These are phyloP conservation scores for Scenedesmus sp. DNA, from an alignment of 163 green algal genomes.

Conservation along the genomic window DNA sequence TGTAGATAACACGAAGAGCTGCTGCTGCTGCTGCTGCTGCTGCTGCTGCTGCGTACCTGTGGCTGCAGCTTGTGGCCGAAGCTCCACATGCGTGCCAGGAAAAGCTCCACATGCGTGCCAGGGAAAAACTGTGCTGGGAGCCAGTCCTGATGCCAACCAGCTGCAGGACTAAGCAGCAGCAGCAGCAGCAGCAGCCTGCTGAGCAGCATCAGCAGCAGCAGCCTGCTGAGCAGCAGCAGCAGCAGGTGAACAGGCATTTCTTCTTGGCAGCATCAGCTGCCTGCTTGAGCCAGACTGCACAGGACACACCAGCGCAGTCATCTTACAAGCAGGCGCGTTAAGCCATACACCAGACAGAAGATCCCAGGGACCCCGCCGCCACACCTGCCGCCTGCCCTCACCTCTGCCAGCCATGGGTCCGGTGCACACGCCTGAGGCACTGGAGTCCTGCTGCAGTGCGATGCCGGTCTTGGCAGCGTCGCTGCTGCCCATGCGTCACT, in stretches of 20 bases:
- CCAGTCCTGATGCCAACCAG: slow-evolving; percentile 20
- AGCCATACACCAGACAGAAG: too few species aligned
- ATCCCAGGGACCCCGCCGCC: too few species aligned
- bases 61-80: slow-evolving; percentile 41
- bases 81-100: slow-evolving; percentile 33
- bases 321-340: too few species aligned
- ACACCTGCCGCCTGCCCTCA: too few species aligned
- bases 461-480: background rate
- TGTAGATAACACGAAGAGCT: too few species aligned
- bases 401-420: slow-evolving; percentile 25
- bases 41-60: background rate
- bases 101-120: too few species aligned
- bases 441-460: slow-evolving; percentile 29
- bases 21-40: too few species aligned
- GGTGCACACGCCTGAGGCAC: slow-evolving; percentile 17
- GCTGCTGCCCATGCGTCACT: slow-evolving; percentile 13
- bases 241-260: background rate
- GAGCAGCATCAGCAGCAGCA: too few species aligned
- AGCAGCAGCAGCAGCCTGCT: too few species aligned
- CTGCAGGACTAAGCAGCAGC: slow-evolving; percentile 14
- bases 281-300: too few species aligned
- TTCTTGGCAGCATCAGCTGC: background rate
- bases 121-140: slow-evolving; percentile 22
- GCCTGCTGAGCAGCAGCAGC: background rate
- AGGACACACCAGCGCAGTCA: too few species aligned